Percentiles rank a stretch among this genome's conserved stretches.
Evolutionary conservation across 805 yeast genomes (phyloP).

Genomic region (Huiozyma sinensis): DNA sequence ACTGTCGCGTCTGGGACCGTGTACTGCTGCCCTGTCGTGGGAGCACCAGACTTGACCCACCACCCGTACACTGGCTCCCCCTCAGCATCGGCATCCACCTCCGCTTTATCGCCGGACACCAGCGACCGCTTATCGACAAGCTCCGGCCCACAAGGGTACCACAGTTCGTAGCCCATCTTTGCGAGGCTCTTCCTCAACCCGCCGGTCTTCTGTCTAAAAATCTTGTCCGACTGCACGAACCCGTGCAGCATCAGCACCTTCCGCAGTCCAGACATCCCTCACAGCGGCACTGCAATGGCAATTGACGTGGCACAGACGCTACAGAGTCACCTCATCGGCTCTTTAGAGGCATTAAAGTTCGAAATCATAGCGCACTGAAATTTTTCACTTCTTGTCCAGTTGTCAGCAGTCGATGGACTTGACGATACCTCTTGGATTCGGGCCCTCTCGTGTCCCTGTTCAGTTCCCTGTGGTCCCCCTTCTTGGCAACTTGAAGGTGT

Average conservation of each 20-base stretch:
- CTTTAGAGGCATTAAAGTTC: too few species aligned
- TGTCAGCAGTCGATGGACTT: too few species aligned
- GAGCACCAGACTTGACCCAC: slow-evolving; percentile 40
- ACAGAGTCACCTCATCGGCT: too few species aligned
- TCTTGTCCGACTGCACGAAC: slow-evolving; percentile 69
- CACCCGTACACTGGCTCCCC: slow-evolving; percentile 39
- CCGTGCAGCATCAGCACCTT: slow-evolving; percentile 83
- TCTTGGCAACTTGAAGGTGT: too few species aligned
- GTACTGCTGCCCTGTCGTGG: slow-evolving; percentile 4
- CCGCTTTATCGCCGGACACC: slow-evolving; percentile 14
- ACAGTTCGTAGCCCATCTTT: slow-evolving; percentile 50
- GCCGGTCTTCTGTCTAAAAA: slow-evolving; percentile 75
- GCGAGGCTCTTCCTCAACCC: slow-evolving; percentile 69
- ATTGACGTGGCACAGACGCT: too few species aligned
- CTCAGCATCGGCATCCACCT: not conserved
- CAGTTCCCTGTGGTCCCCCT: too few species aligned
- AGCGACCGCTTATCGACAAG: slow-evolving; percentile 8
- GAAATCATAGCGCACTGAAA: too few species aligned
- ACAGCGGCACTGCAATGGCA: too few species aligned
- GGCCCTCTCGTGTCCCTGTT: too few species aligned
- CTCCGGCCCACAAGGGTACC: slow-evolving; percentile 64
- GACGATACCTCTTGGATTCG: too few species aligned
- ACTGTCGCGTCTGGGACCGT: slow-evolving; percentile 29
- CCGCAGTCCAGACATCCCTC: slow-evolving; percentile 1
- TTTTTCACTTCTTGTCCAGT: too few species aligned